These are phyloP conservation scores for Pseudoturritis turrita DNA, from an alignment of 345 rosid species.

Conservation along the genomic window DNA sequence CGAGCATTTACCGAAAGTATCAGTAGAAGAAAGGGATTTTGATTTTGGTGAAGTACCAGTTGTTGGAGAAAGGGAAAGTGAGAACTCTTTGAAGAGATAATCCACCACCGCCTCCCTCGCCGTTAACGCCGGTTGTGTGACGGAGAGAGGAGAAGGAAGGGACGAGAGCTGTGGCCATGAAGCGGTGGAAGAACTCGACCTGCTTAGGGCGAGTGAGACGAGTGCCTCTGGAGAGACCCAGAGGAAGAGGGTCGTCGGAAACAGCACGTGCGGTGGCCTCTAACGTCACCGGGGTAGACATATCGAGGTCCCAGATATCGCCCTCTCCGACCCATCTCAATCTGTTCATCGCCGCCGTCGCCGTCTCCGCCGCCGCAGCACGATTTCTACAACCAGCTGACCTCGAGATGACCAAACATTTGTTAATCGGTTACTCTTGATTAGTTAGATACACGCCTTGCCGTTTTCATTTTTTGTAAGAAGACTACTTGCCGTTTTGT, in stretches of 20 bases:
- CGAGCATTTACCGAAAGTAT: background rate
- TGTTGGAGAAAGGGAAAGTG: constrained; percentile 50
- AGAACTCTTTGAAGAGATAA: constrained; percentile 63
- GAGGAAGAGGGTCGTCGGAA: constrained; percentile 58
- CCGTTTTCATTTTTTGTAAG: background rate
- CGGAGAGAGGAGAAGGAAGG: constrained; percentile 54
- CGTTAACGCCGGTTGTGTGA: background rate
- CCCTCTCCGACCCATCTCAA: constrained; percentile 81
- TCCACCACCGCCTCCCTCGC: constrained; percentile 19
- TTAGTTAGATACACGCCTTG: background rate
- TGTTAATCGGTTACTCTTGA: background rate
- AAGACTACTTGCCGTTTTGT: background rate
- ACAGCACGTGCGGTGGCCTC: constrained; percentile 72
- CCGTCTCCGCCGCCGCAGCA: background rate
- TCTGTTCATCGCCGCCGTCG: constrained; percentile 55
- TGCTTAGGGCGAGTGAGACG: constrained; percentile 71
- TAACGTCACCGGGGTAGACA: constrained; percentile 69
- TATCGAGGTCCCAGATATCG: constrained; percentile 76
- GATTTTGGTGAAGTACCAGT: constrained; percentile 45
- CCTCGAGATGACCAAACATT: constrained; percentile 25
- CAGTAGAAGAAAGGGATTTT: background rate
- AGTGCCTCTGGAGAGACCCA: constrained; percentile 76
- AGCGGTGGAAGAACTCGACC: constrained; percentile 81
- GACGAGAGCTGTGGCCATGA: constrained; percentile 67
- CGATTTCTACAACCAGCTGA: constrained; percentile 10